Percentiles rank a stretch among this genome's conserved stretches.
These are phyloP conservation scores for Phytophthora sojae DNA, from an alignment of 352 stramenopile species.

Conservation along the genomic window DNA sequence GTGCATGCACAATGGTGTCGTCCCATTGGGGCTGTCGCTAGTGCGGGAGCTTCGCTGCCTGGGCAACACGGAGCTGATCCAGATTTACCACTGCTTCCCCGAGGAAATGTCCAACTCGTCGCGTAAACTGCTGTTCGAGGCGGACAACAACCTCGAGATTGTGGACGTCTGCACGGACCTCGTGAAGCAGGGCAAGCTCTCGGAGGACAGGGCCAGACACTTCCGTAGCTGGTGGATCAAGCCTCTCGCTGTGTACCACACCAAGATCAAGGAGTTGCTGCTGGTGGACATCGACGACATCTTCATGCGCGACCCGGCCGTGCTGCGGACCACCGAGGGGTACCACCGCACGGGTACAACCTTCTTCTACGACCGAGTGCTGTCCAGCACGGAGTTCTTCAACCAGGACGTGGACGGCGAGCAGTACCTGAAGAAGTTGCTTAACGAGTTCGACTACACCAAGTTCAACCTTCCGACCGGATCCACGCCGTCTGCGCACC, in stretches of 20 bases:
- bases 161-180: conserved; percentile 59
- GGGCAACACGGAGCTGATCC: conserved; percentile 46
- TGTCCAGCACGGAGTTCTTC: conserved; percentile 59
- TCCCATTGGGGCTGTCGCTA: conserved; percentile 50
- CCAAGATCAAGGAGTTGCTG: conserved; percentile 51
- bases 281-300: conserved; percentile 65
- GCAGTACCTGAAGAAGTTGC: conserved; percentile 45
- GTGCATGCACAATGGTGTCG: conserved; percentile 43
- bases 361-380: conserved; percentile 79
- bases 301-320: conserved; percentile 51
- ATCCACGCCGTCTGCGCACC: conserved; percentile 36
- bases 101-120: conserved; percentile 43
- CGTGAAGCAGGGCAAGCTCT: conserved; percentile 31
- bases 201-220: conserved; percentile 38
- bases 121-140: conserved; percentile 27
- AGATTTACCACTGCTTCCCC: conserved; percentile 49
- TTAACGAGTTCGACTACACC: conserved; percentile 53
- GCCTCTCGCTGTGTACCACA: conserved; percentile 62
- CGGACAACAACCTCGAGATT: conserved; percentile 46
- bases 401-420: conserved; percentile 50
- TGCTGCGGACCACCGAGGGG: conserved; percentile 46
- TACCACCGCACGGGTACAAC: conserved; percentile 58
- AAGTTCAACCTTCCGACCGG: conserved; percentile 35
- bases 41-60: conserved; percentile 46
- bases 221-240: conserved; percentile 79